phyloP scores from a whole-genome alignment of 2,329 filamentous ascomycete genomes.

The Colletotrichum agaves region DNA sequence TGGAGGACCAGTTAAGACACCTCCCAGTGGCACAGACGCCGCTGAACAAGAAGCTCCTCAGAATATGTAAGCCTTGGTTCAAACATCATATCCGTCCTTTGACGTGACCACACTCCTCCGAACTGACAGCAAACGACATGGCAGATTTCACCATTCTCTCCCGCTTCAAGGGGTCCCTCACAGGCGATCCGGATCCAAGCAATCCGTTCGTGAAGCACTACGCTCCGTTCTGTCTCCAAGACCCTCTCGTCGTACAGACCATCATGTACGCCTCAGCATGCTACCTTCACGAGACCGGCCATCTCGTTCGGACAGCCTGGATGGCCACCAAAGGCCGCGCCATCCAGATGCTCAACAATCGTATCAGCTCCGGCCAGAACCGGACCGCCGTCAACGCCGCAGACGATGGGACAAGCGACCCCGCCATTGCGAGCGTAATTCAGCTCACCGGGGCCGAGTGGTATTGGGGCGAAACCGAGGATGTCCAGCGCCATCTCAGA shows the following conservation, averaged over 20 bases:
- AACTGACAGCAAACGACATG: not conserved
- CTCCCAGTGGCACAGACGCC: slow-evolving; percentile 55
- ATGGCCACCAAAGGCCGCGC: slow-evolving; percentile 56
- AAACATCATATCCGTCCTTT: not conserved
- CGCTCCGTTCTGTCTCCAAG: slow-evolving; percentile 59
- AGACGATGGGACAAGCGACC: slow-evolving; percentile 51
- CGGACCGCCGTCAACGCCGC: not conserved
- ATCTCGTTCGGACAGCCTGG: slow-evolving; percentile 55
- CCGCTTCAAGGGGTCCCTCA: slow-evolving; percentile 62
- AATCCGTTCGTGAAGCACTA: slow-evolving; percentile 60
- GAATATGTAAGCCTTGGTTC: slow-evolving; percentile 29
- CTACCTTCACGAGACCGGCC: slow-evolving; percentile 61
- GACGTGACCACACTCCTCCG: not conserved
- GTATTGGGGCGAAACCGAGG: slow-evolving; percentile 61
- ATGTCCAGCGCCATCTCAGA: slow-evolving; percentile 57
- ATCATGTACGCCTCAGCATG: slow-evolving; percentile 62
- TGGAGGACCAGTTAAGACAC: slow-evolving; percentile 50
- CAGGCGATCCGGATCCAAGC: slow-evolving; percentile 57
- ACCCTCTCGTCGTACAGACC: slow-evolving; percentile 60
- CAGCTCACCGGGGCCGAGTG: slow-evolving; percentile 64
- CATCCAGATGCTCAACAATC: slow-evolving; percentile 59
- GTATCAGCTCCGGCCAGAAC: slow-evolving; percentile 49
- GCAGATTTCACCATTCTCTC: slow-evolving; percentile 60
- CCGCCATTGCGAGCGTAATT: slow-evolving; percentile 58
- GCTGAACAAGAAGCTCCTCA: slow-evolving; percentile 57